phyloP scores from a whole-genome alignment of 495 filamentous ascomycete species.

The Thozetella sp. region DNA sequence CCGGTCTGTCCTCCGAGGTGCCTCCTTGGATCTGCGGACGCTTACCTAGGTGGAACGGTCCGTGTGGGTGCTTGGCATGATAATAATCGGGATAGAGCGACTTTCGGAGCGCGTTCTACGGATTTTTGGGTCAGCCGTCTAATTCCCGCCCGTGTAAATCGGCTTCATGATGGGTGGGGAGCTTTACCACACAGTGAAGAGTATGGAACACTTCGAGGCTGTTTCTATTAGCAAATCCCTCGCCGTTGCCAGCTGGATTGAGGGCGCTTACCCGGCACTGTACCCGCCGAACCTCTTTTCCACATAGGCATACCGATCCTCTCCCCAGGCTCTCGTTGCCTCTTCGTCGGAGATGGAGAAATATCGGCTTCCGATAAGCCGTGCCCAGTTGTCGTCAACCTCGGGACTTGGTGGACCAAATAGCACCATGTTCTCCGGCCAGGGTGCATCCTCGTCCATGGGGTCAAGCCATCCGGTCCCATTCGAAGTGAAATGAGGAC shows the following conservation, averaged over 20 bases:
- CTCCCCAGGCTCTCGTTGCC: not conserved
- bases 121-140: not conserved
- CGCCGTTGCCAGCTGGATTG: no score
- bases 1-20: not conserved
- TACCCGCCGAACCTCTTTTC: not conserved
- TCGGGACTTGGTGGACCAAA: not conserved
- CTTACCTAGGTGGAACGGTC: not conserved
- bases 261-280: not conserved
- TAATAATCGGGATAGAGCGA: conserved; percentile 5
- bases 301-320: not conserved
- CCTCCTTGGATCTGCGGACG: not conserved
- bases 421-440: not conserved
- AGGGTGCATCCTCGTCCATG: not conserved
- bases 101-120: conserved; percentile 5
- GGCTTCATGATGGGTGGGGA: not conserved
- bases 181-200: not conserved
- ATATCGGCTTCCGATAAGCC: not conserved
- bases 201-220: not conserved
- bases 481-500: not conserved
- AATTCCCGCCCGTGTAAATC: not conserved
- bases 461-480: not conserved
- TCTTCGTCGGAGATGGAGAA: not conserved
- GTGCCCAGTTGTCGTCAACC: not conserved
- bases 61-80: not conserved
- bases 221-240: no score